A percentile compares a stretch with the other conserved stretches of the same genome.
These are phyloP conservation scores for Suaeda aralocaspica DNA, from an alignment of 148 eudicot species.

Conservation along the genomic window DNA sequence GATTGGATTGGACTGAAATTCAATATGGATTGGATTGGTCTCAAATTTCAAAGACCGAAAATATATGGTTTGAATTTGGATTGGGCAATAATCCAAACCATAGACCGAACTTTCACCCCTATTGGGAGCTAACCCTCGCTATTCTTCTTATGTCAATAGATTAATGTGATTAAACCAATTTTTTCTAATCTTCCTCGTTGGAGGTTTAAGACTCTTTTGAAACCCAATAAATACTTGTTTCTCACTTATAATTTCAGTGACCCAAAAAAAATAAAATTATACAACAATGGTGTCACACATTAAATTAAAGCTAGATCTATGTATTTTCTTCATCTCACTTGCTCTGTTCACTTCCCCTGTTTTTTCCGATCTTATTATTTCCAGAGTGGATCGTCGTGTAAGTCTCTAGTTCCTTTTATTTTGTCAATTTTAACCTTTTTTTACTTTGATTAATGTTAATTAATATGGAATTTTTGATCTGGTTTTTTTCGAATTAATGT, in stretches of 20 bases:
- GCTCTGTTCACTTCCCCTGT: constrained; percentile 37
- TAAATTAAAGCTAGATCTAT: constrained; percentile 34
- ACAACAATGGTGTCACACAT: constrained; percentile 16
- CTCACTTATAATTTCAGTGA: background rate
- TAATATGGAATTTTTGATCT: constrained; percentile 7
- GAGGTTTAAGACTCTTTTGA: background rate
- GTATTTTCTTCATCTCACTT: constrained; percentile 21
- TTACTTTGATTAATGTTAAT: background rate
- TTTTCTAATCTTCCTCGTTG: no score
- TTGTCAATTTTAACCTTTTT: background rate
- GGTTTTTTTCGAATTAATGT: background rate
- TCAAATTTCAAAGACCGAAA: no score
- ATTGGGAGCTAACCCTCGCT: no score
- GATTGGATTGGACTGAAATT: no score
- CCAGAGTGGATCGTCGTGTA: constrained; percentile 85
- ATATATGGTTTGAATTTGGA: no score
- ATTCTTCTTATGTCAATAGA: no score
- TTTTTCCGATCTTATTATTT: constrained; percentile 73
- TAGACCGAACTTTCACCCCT: no score
- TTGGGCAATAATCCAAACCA: no score
- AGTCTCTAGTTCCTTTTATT: constrained; percentile 15
- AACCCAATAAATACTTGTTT: background rate
- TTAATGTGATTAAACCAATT: no score
- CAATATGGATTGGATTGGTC: no score
- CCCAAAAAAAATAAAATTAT: background rate